Evolutionary conservation across 495 filamentous ascomycete species (phyloP).

Genomic region (Aspergillus biplanus): DNA sequence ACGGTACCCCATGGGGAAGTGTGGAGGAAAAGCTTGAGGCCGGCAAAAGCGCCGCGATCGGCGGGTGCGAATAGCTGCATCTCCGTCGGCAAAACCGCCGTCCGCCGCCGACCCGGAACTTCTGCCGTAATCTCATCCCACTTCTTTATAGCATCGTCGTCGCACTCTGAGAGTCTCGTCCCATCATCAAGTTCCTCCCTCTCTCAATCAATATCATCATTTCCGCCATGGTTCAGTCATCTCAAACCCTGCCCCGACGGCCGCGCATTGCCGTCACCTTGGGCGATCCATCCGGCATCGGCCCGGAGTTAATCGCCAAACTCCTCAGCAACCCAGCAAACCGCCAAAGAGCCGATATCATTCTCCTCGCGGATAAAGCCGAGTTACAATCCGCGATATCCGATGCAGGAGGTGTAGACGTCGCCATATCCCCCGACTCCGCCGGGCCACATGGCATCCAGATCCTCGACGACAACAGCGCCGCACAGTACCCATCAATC

Average conservation of each 20-base stretch:
- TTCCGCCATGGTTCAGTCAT: neutral
- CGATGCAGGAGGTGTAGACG: neutral
- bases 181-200: neutral
- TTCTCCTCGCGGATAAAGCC: neutral
- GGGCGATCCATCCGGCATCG: conserved; percentile 2
- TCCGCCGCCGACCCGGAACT: neutral
- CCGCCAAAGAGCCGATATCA: conserved; percentile 3
- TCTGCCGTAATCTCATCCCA: neutral
- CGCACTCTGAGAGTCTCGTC: neutral
- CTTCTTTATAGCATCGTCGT: neutral
- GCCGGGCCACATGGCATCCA: neutral
- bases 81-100: neutral
- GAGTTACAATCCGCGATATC: conserved; percentile 4
- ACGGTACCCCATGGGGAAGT: neutral
- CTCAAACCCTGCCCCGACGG: neutral
- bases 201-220: neutral
- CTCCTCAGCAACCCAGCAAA: conserved; percentile 8
- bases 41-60: neutral
- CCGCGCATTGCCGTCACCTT: conserved; percentile 1
- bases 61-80: neutral
- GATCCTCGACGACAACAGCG: neutral
- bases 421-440: neutral
- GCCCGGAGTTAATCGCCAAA: neutral
- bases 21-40: neutral
- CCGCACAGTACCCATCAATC: neutral